These are phyloP conservation scores for Plectranthus barbatus DNA, from an alignment of 257 asterid genomes.

Conservation along the genomic window DNA sequence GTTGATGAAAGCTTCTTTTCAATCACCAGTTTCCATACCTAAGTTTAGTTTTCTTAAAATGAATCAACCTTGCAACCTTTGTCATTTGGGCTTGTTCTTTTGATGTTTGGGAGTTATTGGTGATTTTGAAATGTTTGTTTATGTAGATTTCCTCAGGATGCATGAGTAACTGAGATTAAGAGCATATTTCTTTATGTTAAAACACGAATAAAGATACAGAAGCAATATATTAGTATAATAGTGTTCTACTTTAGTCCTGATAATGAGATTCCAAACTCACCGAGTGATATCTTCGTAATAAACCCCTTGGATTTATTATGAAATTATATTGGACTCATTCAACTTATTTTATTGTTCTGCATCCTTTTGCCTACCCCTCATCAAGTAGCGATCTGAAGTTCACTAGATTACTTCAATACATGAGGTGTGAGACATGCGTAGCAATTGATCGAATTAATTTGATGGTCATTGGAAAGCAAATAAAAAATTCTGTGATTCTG, in stretches of 20 bases:
- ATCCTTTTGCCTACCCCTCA: neutral
- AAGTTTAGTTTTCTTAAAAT: neutral
- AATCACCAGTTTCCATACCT: neutral
- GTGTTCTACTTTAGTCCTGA: neutral
- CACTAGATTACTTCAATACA: neutral
- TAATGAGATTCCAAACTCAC: neutral
- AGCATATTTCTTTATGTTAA: neutral
- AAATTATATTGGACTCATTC: neutral
- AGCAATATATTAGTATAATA: neutral
- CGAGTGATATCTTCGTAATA: neutral
- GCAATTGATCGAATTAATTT: neutral
- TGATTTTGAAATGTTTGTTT: neutral
- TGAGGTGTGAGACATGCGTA: neutral
- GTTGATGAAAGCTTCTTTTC: neutral
- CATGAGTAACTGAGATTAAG: neutral
- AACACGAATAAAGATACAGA: neutral
- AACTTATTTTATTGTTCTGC: neutral
- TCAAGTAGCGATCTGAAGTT: conserved; percentile 2
- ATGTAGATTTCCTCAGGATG: neutral
- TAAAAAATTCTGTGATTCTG: neutral
- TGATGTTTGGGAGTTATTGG: neutral
- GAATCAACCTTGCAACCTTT: neutral
- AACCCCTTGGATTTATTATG: neutral
- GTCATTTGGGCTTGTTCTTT: neutral
- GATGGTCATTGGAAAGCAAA: neutral